Base-by-base conservation (phyloP, 768 basidiomycete species). In the Lactifluus echinatus region DNA sequence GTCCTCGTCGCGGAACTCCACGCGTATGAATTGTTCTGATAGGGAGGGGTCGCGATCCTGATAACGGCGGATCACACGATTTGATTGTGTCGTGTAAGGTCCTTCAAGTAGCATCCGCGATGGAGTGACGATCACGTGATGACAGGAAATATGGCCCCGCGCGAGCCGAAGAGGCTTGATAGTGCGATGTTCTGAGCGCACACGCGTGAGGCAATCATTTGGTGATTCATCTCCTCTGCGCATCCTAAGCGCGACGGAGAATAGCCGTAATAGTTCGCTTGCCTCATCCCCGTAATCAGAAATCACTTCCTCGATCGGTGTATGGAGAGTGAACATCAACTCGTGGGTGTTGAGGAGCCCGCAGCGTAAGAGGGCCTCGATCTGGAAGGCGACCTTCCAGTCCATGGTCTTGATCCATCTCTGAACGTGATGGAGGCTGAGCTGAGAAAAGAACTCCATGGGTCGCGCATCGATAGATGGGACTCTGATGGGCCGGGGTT, bases 1-100 rank as follows among this genome's bases (percentile, higher is more conserved):
- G 63, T 93, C 87, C 71, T 94, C 91, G 55, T 93, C 91, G 4
- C 85, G 79, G 64, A 93, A 90, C 63, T 88, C 83, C 24, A 93
- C 89, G 10, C 92, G 83, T 29, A 94, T 66, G 66, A 94, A 94
- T 63, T 80, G 73, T 29, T 87, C 79, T 45, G 83, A 75, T 56
- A 77, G 79, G 0, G 76, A 76, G 46, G 71, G 66, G 29, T 54
- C 56, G 7, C 19, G 46, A 2, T 28, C 28, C 17, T 50, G 53
- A 55, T 83, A 93, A 52, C 75, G 70, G 1, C 91, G 83, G 58
- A 94, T 84, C 50, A 92, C 80, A 0, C 87, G 79, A 59, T 94
- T 94, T 4, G 88, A 87, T 63, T 91, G 85, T 24, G 80, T 79
- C 0, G 81, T 66, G 56, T 82, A 85, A 1, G 90, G 90, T 0